Percentiles rank a stretch among this genome's conserved stretches.
Conservation (phyloP, 306 rosid species). For the Spatholobus suberectus region DNA sequence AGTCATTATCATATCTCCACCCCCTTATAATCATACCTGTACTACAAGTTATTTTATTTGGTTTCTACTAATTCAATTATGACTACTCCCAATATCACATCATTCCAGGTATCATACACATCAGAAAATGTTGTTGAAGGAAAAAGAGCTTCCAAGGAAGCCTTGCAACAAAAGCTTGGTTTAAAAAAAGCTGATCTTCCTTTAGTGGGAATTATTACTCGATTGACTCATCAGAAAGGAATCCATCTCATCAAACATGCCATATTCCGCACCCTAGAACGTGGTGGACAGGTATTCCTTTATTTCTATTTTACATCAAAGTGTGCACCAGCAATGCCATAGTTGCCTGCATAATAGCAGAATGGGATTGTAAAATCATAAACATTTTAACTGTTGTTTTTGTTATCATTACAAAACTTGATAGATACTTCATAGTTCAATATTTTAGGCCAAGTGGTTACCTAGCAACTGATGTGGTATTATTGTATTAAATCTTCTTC, state of each 20-base stretch:
- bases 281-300: constrained; percentile 84
- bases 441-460: constrained; percentile 19
- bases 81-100: constrained; percentile 37
- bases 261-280: constrained; percentile 74
- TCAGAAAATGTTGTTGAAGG: constrained; percentile 97
- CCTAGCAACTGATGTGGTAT: constrained; percentile 3
- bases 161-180: constrained; percentile 86
- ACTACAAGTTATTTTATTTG: constrained; percentile 5
- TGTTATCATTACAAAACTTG: constrained; percentile 11
- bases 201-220: constrained; percentile 79
- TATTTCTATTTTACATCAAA: constrained; percentile 14
- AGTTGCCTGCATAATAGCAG: constrained; percentile 24
- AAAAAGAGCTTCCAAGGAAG: constrained; percentile 90
- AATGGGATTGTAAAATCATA: neutral
- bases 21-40: neutral
- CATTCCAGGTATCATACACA: constrained; percentile 75
- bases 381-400: neutral
- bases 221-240: constrained; percentile 98
- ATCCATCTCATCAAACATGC: constrained; percentile 98
- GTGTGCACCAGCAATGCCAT: constrained; percentile 2
- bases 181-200: constrained; percentile 78
- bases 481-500: constrained; percentile 8
- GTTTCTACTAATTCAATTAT: constrained; percentile 33
- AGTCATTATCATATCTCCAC: constrained; percentile 23
- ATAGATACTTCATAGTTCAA: constrained; percentile 1